Evolutionary conservation across 306 rosid genomes (phyloP).

Genomic region (Acacia crassicarpa): DNA sequence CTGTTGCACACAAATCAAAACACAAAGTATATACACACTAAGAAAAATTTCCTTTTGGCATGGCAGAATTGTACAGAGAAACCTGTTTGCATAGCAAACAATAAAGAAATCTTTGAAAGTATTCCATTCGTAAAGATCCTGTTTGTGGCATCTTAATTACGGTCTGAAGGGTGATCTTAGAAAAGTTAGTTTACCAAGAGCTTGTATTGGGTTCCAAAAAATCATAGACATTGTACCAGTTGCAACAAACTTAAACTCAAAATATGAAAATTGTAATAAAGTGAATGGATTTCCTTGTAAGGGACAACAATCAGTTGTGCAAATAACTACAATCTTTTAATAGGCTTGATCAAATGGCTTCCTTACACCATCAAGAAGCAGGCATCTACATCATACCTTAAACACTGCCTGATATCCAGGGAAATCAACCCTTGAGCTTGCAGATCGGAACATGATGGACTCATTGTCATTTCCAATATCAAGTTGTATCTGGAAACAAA

Average conservation of each 20-base stretch:
- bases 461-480: constrained; percentile 67
- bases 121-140: constrained; percentile 1
- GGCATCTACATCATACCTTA: constrained; percentile 48
- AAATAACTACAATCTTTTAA: constrained; percentile 1
- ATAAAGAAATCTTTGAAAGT: not conserved
- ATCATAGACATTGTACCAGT: not conserved
- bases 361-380: constrained; percentile 7
- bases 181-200: not conserved
- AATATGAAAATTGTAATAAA: not conserved
- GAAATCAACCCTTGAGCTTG: constrained; percentile 73
- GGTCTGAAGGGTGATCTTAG: constrained; percentile 6
- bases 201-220: constrained; percentile 2
- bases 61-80: not conserved
- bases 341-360: constrained; percentile 26
- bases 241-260: constrained; percentile 24
- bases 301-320: not conserved
- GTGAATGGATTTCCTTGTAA: not conserved
- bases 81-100: constrained; percentile 14
- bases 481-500: constrained; percentile 64
- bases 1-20: constrained; percentile 21
- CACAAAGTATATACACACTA: not conserved
- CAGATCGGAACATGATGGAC: constrained; percentile 69
- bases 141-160: constrained; percentile 4
- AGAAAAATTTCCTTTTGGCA: not conserved
- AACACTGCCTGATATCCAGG: constrained; percentile 81